phyloP scores from a whole-genome alignment of 768 basidiomycete genomes.

The Pleurotus sapidus region DNA sequence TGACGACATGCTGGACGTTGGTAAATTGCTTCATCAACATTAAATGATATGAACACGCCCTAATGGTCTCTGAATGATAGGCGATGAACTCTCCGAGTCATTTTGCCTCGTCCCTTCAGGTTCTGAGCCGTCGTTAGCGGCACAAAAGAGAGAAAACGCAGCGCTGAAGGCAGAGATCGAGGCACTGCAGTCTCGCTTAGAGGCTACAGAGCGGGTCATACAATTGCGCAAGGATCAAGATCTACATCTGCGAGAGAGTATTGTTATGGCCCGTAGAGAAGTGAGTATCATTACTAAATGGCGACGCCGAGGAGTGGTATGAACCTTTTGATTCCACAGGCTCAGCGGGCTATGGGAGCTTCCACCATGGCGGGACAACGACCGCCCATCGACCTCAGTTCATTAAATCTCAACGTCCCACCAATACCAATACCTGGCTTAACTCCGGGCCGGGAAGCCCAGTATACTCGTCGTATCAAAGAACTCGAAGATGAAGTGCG shows the following conservation, averaged over 20 bases:
- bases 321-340: slow-evolving; percentile 37
- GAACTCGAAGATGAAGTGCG: slow-evolving; percentile 83
- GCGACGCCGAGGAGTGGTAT: neutral
- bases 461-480: slow-evolving; percentile 60
- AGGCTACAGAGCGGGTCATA: slow-evolving; percentile 58
- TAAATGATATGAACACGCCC: neutral
- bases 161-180: slow-evolving; percentile 61
- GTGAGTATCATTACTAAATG: slow-evolving; percentile 15
- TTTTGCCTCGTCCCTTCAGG: slow-evolving; percentile 73
- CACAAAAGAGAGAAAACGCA: slow-evolving; percentile 65
- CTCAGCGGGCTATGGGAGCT: slow-evolving; percentile 75
- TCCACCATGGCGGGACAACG: slow-evolving; percentile 53
- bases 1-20: slow-evolving; percentile 63
- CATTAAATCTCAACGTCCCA: slow-evolving; percentile 57
- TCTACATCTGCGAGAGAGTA: slow-evolving; percentile 74
- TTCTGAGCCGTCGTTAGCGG: slow-evolving; percentile 43
- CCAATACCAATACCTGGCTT: slow-evolving; percentile 47
- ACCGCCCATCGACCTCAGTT: slow-evolving; percentile 48
- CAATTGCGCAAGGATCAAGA: slow-evolving; percentile 78
- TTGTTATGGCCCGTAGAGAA: slow-evolving; percentile 70
- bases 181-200: slow-evolving; percentile 52
- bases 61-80: slow-evolving; percentile 25
- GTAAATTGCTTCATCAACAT: slow-evolving; percentile 30
- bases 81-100: slow-evolving; percentile 74
- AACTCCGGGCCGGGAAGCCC: slow-evolving; percentile 48